Evolutionary conservation across 2,329 filamentous ascomycete species (phyloP), one percentile per base, ranked within the genome.

Genomic region (Aspergillus proliferans): DNA sequence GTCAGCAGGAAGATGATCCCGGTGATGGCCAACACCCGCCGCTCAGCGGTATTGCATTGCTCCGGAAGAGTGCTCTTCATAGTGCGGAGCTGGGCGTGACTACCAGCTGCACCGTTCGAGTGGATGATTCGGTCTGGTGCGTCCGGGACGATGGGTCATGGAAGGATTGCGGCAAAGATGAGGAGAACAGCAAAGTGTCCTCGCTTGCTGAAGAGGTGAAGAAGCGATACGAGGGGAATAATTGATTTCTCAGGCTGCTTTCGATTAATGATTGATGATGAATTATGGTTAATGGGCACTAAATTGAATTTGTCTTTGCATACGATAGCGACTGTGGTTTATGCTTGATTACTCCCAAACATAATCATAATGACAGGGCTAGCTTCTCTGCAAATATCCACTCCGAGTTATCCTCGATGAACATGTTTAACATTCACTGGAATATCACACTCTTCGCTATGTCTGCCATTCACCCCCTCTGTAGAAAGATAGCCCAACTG

Each of bases 51-150:
- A 57, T 74, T 47, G 69, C 69, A n/a, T 56, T 76, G 49, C 55
- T 76, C 40, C 67, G 69, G 42, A 55, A 70, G 34, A 75, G 71
- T 53, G 68, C 74, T 12, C 73, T 80, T 30, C 82, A 84, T 67
- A 70, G 77, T 61, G 60, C 62, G 33, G 57, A 84, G 67, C 80
- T 81, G 44, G 83, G 82, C 24, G 82, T 89, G 2, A 84, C 75
- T 24, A 84, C 79, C 61, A 89, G 86, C 71, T 90, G 87, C 69
- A 92, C 88, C 9, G 80, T 93, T 47, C 81, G 92, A 45, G 72
- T 98, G 44, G 78, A 94, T 64, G 78, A 88, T 48, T 75, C 92
- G 66, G 75, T 87, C 48, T 88, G 93, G 74, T 98, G 93, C 71
- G 80, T 97, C 55, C 80, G 85, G 45, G 91, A 97, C 66, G 81